phyloP scores from a whole-genome alignment of 192 early-diverging fungal species.

The Coemansia sp. region DNA sequence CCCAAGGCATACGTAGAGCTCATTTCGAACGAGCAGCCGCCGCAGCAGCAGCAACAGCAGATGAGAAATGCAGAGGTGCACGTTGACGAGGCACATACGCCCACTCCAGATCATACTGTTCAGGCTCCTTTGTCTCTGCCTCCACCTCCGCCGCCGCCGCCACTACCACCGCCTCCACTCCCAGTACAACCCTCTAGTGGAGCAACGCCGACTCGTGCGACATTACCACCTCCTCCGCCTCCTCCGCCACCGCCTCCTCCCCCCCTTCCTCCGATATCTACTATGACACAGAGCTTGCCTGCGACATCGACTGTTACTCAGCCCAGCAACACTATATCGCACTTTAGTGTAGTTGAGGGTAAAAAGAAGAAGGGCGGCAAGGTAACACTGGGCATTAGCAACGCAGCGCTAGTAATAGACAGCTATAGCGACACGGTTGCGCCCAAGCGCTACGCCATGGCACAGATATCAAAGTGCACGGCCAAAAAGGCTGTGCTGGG shows the following conservation, averaged over 20 bases:
- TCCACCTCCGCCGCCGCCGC: not conserved
- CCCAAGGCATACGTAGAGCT: constrained; percentile 86
- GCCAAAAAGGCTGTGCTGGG: constrained; percentile 67
- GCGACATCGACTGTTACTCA: constrained; percentile 1
- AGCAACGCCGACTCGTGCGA: constrained; percentile 9
- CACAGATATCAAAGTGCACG: constrained; percentile 63
- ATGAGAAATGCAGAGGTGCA: constrained; percentile 10
- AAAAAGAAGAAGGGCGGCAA: constrained; percentile 80
- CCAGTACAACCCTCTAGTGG: not conserved
- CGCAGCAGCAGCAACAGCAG: not conserved
- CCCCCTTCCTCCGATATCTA: not conserved
- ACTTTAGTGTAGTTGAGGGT: constrained; percentile 55
- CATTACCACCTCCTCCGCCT: constrained; percentile 1
- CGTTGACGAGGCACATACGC: not conserved
- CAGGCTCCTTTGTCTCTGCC: constrained; percentile 7
- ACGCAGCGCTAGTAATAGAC: constrained; percentile 63
- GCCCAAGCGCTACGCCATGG: constrained; percentile 55
- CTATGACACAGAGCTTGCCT: not conserved
- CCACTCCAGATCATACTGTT: not conserved
- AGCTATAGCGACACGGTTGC: constrained; percentile 57
- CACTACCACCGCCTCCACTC: constrained; percentile 10
- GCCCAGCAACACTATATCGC: constrained; percentile 33
- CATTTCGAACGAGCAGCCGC: constrained; percentile 21
- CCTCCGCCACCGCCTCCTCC: constrained; percentile 11
- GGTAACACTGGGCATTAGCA: constrained; percentile 68